Evolutionary conservation across 2,329 filamentous ascomycete species (phyloP), one percentile per base, ranked within the genome.

Genomic region (Sclerotiophoma versabilis): DNA sequence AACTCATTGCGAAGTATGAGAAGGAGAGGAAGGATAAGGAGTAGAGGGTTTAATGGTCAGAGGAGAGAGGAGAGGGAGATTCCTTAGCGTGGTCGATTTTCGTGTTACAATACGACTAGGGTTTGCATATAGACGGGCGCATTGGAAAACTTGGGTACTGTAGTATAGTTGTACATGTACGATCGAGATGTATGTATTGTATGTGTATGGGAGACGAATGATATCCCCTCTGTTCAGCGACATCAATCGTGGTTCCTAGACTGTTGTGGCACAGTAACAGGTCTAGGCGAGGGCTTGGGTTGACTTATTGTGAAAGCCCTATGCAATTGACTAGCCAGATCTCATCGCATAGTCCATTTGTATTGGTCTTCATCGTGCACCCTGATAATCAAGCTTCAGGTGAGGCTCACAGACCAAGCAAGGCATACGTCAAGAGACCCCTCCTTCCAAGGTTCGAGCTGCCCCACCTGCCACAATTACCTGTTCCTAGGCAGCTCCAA

Each of bases 1-100:
- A 90, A 73, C 76, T 91, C 43, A 79, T 90, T 34, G 81, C 84
- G 20, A 88, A 88, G 76, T 83, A 88, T 68, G 80, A 87, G 70
- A 90, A 90, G 79, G 82, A 83, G 59, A 81, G 86, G 75, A 83
- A 83, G 37, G 87, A 86, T 59, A 84, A 82, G 74, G 82, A 85
- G 86, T 78, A 86, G 85, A 77, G 83, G 20, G 25, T 9, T 46
- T 27, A 15, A 2, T 30, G 34, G 12, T 15, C 39, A 38, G 22
- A 30, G 26, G 8, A 25, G 12, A 43, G 32, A 30, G 5, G 14
- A 29, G 14, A 7, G 36, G 39, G 19, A 26, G 49, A 25, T 5
- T 22, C 36, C 32, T 25, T 20, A 3, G 27, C 27, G 11, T 29
- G 11, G 20, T 25, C 15, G 17, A n/a, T n/a, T n/a, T n/a, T n/a